phyloP scores from a whole-genome alignment of 768 basidiomycete genomes.

The Lyophyllum decastes region DNA sequence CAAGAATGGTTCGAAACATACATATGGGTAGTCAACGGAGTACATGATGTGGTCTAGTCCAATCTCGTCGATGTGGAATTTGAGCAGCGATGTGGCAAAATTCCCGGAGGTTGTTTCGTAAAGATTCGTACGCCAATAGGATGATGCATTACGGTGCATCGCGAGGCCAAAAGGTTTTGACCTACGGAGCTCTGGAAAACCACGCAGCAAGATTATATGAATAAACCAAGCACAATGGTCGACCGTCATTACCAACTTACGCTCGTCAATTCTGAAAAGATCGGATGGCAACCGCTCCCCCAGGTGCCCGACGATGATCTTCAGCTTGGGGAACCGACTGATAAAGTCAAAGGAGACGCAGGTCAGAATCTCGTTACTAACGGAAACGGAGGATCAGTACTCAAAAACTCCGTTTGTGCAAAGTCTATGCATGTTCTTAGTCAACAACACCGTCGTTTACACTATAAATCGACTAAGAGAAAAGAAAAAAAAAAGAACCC shows the following conservation, averaged over 20 bases:
- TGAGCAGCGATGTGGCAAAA: slow-evolving; percentile 37
- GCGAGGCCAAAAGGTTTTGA: slow-evolving; percentile 30
- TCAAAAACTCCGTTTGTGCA: slow-evolving; percentile 43
- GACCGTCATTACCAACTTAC: slow-evolving; percentile 25
- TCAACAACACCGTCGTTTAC: too few relatives aligned
- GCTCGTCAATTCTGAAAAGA: slow-evolving; percentile 38
- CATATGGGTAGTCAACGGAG: slow-evolving; percentile 40
- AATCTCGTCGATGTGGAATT: slow-evolving; percentile 41
- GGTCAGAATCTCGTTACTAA: neutral
- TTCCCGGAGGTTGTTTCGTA: slow-evolving; percentile 43
- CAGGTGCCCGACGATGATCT: slow-evolving; percentile 43
- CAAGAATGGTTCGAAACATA: slow-evolving; percentile 13
- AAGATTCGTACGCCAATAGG: slow-evolving; percentile 40
- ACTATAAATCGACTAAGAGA: neutral
- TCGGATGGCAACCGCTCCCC: slow-evolving; percentile 45
- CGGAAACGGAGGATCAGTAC: slow-evolving; percentile 17
- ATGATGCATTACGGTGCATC: slow-evolving; percentile 37
- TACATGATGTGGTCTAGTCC: slow-evolving; percentile 42
- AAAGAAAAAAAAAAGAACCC: neutral
- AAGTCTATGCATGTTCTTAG: slow-evolving; percentile 17
- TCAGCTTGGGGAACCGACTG: slow-evolving; percentile 42
- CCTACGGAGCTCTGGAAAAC: slow-evolving; percentile 29
- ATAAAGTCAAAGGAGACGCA: neutral
- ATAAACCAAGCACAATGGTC: neutral
- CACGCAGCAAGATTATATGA: too few relatives aligned